phyloP scores from a whole-genome alignment of 164 flowering plant genomes.

The Vitis rotundifolia region DNA sequence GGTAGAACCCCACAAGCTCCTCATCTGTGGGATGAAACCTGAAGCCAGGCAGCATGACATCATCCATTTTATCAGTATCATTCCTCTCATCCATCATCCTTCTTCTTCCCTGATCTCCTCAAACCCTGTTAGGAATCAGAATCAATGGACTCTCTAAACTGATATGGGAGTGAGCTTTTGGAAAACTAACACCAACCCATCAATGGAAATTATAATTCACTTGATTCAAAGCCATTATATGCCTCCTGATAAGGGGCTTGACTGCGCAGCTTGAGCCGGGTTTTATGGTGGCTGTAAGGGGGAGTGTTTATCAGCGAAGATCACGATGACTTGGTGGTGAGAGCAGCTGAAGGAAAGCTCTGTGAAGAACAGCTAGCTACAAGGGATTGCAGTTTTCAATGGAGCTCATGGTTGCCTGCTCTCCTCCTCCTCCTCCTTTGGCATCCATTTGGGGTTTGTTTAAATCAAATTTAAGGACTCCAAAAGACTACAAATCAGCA shows the following conservation, averaged over 20 bases:
- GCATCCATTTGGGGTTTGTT: background rate
- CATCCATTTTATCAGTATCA: conserved; percentile 42
- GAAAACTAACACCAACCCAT: background rate
- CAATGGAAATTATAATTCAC: background rate
- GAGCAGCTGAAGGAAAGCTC: background rate
- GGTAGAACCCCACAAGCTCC: conserved; percentile 67
- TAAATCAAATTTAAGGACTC: conserved; percentile 28
- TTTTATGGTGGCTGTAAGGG: conserved; percentile 7
- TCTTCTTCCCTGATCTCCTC: background rate
- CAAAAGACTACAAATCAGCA: conserved; percentile 23
- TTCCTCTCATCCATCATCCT: conserved; percentile 29
- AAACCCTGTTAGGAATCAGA: no score
- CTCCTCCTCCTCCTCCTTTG: background rate
- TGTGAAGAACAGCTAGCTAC: background rate
- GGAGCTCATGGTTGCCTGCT: background rate
- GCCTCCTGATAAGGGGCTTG: conserved; percentile 23
- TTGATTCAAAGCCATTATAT: conserved; percentile 14
- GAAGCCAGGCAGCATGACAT: conserved; percentile 60
- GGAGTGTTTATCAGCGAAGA: conserved; percentile 4
- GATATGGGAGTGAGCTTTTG: no score
- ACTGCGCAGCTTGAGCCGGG: conserved; percentile 25
- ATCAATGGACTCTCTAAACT: no score
- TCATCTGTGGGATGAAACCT: conserved; percentile 72
- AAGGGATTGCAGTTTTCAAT: conserved; percentile 4
- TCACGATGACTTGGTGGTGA: background rate